These are phyloP conservation scores for Coriaria nepalensis DNA, from an alignment of 306 rosid species.

Conservation along the genomic window DNA sequence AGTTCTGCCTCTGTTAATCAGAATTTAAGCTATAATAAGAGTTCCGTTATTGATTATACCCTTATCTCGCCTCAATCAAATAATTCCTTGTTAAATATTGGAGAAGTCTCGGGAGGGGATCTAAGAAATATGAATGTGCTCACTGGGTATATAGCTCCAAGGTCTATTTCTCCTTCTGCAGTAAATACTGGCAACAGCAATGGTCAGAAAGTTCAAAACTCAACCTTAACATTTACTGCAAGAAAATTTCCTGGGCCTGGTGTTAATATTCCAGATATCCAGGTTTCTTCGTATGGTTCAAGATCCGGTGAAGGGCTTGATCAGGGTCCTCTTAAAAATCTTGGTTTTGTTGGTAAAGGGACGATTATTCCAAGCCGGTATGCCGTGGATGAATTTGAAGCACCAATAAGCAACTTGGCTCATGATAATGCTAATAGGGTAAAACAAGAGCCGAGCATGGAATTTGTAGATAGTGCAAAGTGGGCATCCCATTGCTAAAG, in stretches of 20 bases:
- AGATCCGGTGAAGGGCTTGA: conserved; percentile 10
- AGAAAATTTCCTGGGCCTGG: conserved; percentile 19
- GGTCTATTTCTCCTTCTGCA: conserved; percentile 22
- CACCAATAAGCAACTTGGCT: no score
- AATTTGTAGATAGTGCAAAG: no score
- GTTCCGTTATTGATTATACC: conserved; percentile 32
- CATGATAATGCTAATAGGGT: no score
- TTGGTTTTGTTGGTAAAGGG: no score
- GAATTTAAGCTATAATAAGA: conserved; percentile 29
- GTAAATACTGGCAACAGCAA: conserved; percentile 15
- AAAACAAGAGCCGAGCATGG: no score
- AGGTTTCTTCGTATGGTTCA: conserved; percentile 17
- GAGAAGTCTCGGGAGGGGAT: conserved; percentile 25
- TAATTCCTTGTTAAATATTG: conserved; percentile 21
- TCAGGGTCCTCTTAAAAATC: no score
- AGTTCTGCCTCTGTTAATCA: conserved; percentile 34
- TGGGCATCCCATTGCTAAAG: no score
- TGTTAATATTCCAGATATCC: conserved; percentile 14
- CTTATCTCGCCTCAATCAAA: conserved; percentile 30
- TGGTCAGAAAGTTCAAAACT: conserved; percentile 24
- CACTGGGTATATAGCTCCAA: conserved; percentile 19
- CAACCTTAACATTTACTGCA: conserved; percentile 22
- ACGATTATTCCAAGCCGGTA: no score
- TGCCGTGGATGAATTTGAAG: no score
- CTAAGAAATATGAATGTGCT: conserved; percentile 18